Conservation (phyloP, 257 asterid genomes). For the Penstemon eatonii region DNA sequence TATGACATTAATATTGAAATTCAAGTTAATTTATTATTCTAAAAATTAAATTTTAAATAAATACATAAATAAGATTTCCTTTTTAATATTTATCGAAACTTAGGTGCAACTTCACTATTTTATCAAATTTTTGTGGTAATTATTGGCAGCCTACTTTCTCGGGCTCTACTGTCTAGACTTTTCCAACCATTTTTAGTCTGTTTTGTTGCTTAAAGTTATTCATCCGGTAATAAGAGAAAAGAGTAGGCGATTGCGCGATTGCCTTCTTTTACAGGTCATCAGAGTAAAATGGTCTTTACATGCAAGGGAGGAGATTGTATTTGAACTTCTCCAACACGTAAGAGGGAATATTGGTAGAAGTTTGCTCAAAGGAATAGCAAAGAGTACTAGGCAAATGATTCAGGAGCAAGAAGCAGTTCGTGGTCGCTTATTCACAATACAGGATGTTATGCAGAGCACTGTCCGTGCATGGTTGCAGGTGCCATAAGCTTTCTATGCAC, state of each 20-base stretch:
- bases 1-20: too few species aligned
- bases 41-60: too few species aligned
- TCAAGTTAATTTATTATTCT: too few species aligned
- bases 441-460: slow-evolving; percentile 51
- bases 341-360: slow-evolving; percentile 34
- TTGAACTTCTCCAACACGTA: slow-evolving; percentile 51
- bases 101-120: too few species aligned
- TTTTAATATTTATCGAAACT: too few species aligned
- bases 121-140: too few species aligned
- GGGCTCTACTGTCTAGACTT: not conserved
- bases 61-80: too few species aligned
- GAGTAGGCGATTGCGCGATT: too few species aligned
- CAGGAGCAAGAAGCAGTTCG: slow-evolving; percentile 60
- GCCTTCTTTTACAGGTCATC: slow-evolving; percentile 34
- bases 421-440: slow-evolving; percentile 46
- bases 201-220: not conserved
- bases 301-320: slow-evolving; percentile 50
- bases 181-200: not conserved
- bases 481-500: slow-evolving; percentile 7
- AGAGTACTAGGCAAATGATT: slow-evolving; percentile 49
- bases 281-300: slow-evolving; percentile 53
- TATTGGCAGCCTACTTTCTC: not conserved
- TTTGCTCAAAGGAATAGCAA: slow-evolving; percentile 35
- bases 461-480: slow-evolving; percentile 55
- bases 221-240: not conserved